Evolutionary conservation across 345 rosid species (phyloP), one percentile per base, ranked within the genome.

Genomic region (Eucalyptus rudis): DNA sequence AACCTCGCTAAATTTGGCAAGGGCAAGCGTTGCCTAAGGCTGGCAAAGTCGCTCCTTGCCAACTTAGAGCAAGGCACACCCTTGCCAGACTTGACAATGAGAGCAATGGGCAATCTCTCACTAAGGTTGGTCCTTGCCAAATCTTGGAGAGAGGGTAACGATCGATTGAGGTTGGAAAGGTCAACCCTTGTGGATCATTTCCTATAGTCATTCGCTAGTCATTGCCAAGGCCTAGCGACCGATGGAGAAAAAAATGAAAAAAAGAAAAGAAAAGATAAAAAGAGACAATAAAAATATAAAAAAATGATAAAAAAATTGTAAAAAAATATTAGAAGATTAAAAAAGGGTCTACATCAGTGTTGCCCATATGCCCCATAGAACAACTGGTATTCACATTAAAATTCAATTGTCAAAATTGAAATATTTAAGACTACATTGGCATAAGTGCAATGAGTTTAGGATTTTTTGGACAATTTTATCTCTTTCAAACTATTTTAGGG

Each of bases 41-140:
- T 1, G 1, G 1, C 1, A 3, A 56, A 29, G 62, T 56, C 3
- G 6, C 29, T 13, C 29, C 62, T 24, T 56, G 62, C 1, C 5
- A 56, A 3, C 27, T 24, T 24, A 0, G 6, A 25, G 62, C 62
- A 56, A 56, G 62, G 56, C 56, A 52, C 56, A 52, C 24, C 56
- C 56, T 19, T 52, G 58, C 25, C 4, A 19, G 0, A 56, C 62
- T 56, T 56, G 62, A 56, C 29, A 56, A 56, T 0, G 13, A 24
- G 58, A 52, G 58, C 2, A 4, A 52, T 52, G 58, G 58, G 25
- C 58, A 52, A 19, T 52, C 58, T 52, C 58, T 52, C 58, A 52
- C 58, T 52, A 52, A 52, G 62, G 62, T 56, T 22, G 29, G 29
- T 56, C 62, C 62, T 56, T 56, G 29, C 62, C 29, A 56, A 24